Conservation (phyloP, 1,139 yeast genomes). For the Suhomyces wounanorum region DNA sequence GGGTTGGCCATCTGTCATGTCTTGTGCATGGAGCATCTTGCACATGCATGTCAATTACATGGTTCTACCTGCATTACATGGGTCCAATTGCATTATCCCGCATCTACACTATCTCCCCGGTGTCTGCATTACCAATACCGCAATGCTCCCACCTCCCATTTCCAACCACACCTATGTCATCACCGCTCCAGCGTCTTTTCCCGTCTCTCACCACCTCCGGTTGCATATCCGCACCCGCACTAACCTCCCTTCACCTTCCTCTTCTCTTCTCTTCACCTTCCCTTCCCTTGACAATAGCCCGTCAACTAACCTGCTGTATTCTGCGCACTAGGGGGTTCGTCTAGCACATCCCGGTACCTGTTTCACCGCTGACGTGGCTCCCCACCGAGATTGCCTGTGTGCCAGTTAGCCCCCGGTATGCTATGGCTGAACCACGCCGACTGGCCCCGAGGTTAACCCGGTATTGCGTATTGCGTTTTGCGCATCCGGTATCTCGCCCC, state of each 20-base stretch:
- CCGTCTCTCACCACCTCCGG: not conserved
- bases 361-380: not conserved
- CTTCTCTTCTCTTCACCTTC: not conserved
- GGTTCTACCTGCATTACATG: not conserved
- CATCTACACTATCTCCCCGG: not conserved
- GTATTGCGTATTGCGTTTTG: too few species aligned
- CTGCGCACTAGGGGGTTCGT: not conserved
- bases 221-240: not conserved
- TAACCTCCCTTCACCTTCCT: not conserved
- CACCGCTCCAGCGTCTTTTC: not conserved
- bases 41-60: not conserved
- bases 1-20: constrained; percentile 5
- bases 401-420: not conserved
- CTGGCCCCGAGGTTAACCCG: too few species aligned
- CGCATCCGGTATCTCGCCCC: too few species aligned
- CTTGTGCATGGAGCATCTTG: constrained; percentile 5
- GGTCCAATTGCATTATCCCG: too few species aligned
- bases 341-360: not conserved
- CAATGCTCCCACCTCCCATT: not conserved
- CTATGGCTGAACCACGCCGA: not conserved
- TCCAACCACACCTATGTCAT: not conserved
- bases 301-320: not conserved
- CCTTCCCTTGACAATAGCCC: not conserved
- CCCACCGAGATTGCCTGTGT: not conserved
- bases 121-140: not conserved